A percentile compares a stretch with the other conserved stretches of the same genome.
Conservation (phyloP, 1,284 basidiomycete genomes). For the Sutorius eximius region DNA sequence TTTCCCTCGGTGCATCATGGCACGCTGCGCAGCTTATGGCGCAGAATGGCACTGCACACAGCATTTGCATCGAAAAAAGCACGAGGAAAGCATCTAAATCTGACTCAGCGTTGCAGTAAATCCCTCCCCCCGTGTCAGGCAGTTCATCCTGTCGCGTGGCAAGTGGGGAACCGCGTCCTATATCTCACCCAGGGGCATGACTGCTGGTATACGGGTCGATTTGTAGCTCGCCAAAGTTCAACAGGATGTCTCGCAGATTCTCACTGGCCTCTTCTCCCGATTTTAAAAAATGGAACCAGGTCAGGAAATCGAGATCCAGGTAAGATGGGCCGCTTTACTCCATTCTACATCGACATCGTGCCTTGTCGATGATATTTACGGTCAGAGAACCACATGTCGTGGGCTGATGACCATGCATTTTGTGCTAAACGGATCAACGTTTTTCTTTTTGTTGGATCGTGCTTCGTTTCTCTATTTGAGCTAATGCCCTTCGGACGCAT, state of each 20-base stretch:
- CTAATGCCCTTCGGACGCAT: too few relatives aligned
- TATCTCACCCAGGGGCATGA: background rate
- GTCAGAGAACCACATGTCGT: background rate
- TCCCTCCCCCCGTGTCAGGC: background rate
- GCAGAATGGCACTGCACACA: background rate
- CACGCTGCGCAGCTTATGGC: background rate
- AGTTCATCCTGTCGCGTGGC: background rate
- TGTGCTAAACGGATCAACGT: background rate
- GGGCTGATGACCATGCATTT: background rate
- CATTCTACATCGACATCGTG: background rate
- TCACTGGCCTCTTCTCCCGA: background rate
- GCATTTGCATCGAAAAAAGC: background rate
- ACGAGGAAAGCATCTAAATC: background rate
- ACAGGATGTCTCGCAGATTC: background rate
- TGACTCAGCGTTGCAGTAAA: background rate
- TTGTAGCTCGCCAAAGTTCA: background rate
- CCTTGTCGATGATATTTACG: background rate
- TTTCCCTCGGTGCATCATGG: slow-evolving; percentile 14
- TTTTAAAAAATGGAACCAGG: background rate
- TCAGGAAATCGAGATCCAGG: background rate
- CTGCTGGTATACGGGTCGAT: background rate
- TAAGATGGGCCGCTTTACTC: background rate
- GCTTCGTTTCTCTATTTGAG: background rate
- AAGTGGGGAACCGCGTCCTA: too few relatives aligned
- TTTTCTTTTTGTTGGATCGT: background rate